Evolutionary conservation across 192 early-diverging fungal species (phyloP).

Genomic region (Coemansia sp.): DNA sequence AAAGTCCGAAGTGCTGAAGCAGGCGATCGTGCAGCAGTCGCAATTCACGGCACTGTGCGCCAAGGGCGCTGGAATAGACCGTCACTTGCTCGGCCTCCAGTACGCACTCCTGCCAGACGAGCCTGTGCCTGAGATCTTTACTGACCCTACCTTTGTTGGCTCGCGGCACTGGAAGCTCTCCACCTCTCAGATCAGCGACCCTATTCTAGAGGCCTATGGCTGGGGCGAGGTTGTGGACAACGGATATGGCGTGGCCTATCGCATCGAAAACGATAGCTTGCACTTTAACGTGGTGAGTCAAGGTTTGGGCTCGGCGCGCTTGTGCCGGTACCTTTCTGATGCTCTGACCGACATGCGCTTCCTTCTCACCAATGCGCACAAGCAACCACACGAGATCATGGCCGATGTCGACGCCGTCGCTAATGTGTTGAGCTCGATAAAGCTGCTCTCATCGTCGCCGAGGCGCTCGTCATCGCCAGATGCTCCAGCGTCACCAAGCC

Average conservation of each 20-base stretch:
- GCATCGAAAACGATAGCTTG: conserved; percentile 49
- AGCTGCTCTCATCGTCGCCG: conserved; percentile 44
- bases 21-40: conserved; percentile 54
- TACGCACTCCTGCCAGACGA: conserved; percentile 51
- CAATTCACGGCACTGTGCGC: conserved; percentile 59
- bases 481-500: neutral
- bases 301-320: conserved; percentile 47
- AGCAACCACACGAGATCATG: conserved; percentile 52
- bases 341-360: conserved; percentile 72
- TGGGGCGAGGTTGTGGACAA: conserved; percentile 63
- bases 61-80: conserved; percentile 65
- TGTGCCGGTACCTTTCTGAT: conserved; percentile 62
- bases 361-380: conserved; percentile 49
- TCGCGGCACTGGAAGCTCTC: conserved; percentile 67
- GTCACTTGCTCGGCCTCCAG: conserved; percentile 69
- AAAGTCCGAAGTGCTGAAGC: conserved; percentile 53
- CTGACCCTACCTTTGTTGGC: conserved; percentile 58
- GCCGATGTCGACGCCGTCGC: conserved; percentile 53
- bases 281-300: conserved; percentile 56
- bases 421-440: conserved; percentile 46
- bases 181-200: conserved; percentile 61
- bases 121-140: conserved; percentile 39
- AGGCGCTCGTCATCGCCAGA: conserved; percentile 16
- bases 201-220: conserved; percentile 56
- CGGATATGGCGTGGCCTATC: conserved; percentile 59